Percentiles rank a stretch among this genome's conserved stretches.
These are phyloP conservation scores for Fusarium praegraminearum DNA, from an alignment of 2,329 filamentous ascomycete genomes.

Conservation along the genomic window DNA sequence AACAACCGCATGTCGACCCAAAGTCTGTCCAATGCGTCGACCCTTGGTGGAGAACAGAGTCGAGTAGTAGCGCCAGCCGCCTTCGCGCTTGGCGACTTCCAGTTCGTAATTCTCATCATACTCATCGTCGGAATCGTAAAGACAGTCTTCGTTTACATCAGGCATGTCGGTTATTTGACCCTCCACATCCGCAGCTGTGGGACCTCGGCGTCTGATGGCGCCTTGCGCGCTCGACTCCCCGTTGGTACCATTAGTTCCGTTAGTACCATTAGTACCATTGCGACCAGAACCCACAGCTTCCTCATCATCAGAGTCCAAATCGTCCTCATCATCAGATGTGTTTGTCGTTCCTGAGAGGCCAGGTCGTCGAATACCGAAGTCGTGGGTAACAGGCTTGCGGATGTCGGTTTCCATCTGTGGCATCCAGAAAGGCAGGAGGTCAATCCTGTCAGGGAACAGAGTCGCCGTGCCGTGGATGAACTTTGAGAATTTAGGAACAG, in stretches of 20 bases:
- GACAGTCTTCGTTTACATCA: conserved; percentile 76
- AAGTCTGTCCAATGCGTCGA: conserved; percentile 55
- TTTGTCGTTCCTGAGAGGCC: conserved; percentile 81
- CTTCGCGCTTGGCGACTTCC: conserved; percentile 80
- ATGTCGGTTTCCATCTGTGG: conserved; percentile 99
- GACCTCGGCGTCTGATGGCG: conserved; percentile 54
- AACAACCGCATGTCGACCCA: conserved; percentile 58
- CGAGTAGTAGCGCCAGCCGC: conserved; percentile 80
- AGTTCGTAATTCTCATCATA: conserved; percentile 79
- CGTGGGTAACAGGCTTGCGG: conserved; percentile 87
- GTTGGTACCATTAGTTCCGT: conserved; percentile 46
- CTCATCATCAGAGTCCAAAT: conserved; percentile 76
- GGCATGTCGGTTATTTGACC: conserved; percentile 79
- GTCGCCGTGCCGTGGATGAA: conserved; percentile 96
- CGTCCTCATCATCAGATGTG: conserved; percentile 81
- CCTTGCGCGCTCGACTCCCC: conserved; percentile 57
- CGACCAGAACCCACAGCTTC: conserved; percentile 48
- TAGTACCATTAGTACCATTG: conserved; percentile 34
- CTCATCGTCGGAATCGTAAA: conserved; percentile 90
- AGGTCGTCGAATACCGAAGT: conserved; percentile 89
- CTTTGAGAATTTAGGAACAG: conserved; percentile 99
- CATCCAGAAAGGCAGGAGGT: conserved; percentile 95
- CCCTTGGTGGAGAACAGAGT: conserved; percentile 66
- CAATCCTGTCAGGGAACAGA: conserved; percentile 86
- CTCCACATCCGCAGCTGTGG: conserved; percentile 74